Conservation (phyloP, 2,329 filamentous ascomycete species). For the Penicillium psychrosexuale region DNA sequence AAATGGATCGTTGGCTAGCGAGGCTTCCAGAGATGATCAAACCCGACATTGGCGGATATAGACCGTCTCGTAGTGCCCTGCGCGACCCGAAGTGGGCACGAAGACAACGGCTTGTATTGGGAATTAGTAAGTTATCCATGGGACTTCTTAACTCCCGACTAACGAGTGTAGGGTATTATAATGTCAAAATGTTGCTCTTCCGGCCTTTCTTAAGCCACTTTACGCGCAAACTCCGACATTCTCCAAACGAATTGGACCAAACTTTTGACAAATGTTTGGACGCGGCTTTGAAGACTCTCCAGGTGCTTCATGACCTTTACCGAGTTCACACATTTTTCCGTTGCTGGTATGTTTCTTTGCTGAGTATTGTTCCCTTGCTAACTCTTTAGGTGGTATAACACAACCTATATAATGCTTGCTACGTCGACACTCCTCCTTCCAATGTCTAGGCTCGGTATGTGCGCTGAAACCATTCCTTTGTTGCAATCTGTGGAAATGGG, state of each 20-base stretch:
- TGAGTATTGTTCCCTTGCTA: not conserved
- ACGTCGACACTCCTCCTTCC: conserved; percentile 38
- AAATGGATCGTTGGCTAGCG: conserved; percentile 38
- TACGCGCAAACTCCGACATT: conserved; percentile 28
- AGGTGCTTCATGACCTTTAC: conserved; percentile 41
- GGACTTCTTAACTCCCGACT: not conserved
- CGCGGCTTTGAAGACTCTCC: conserved; percentile 41
- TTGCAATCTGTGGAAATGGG: conserved; percentile 37
- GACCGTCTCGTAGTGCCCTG: conserved; percentile 25
- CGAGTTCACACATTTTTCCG: conserved; percentile 41
- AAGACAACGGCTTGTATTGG: conserved; percentile 39
- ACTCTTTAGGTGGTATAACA: conserved; percentile 42
- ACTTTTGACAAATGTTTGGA: conserved; percentile 39
- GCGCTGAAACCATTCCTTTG: conserved; percentile 28
- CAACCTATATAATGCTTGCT: conserved; percentile 43
- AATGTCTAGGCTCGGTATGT: conserved; percentile 31
- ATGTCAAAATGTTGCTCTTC: conserved; percentile 42
- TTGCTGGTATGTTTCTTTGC: conserved; percentile 34
- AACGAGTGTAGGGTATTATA: conserved; percentile 35
- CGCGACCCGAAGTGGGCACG: conserved; percentile 40
- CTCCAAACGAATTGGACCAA: conserved; percentile 27
- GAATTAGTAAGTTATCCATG: conserved; percentile 33
- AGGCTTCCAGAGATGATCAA: conserved; percentile 33
- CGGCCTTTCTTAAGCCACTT: conserved; percentile 36
- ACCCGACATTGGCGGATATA: conserved; percentile 27